phyloP scores from a whole-genome alignment of 495 filamentous ascomycete species.

The Xylaria curta region DNA sequence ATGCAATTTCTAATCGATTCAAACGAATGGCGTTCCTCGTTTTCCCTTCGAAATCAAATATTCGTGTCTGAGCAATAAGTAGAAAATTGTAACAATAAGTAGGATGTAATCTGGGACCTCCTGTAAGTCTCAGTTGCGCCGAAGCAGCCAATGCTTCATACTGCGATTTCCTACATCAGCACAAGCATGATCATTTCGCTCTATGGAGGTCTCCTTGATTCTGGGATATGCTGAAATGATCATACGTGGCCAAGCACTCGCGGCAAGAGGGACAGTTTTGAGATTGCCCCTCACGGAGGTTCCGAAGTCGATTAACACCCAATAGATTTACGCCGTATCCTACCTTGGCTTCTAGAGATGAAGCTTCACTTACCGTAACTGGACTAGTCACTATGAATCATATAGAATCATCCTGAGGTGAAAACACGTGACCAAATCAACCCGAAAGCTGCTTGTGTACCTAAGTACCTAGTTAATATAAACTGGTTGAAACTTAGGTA shows the following conservation, averaged over 20 bases:
- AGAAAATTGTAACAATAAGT: too few species aligned
- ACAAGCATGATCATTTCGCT: not conserved
- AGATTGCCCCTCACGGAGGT: not conserved
- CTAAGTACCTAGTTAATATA: not conserved
- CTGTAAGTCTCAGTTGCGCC: not conserved
- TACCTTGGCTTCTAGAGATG: not conserved
- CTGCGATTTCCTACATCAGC: not conserved
- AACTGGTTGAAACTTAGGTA: not conserved
- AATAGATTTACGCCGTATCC: not conserved
- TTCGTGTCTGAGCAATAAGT: not conserved
- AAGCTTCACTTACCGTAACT: not conserved
- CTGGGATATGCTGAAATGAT: not conserved
- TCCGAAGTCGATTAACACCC: conserved; percentile 34
- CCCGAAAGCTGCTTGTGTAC: not conserved
- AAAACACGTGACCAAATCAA: not conserved
- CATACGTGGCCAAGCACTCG: not conserved
- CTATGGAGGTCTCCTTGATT: not conserved
- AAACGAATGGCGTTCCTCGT: not conserved
- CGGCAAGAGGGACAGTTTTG: not conserved
- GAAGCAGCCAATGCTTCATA: not conserved
- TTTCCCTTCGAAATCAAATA: too few species aligned
- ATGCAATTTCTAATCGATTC: not conserved
- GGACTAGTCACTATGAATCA: not conserved
- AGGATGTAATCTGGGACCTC: not conserved
- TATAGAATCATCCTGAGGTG: not conserved